Conservation (phyloP, 2,329 filamentous ascomycete species). For the Drechslerella dactyloides region DNA sequence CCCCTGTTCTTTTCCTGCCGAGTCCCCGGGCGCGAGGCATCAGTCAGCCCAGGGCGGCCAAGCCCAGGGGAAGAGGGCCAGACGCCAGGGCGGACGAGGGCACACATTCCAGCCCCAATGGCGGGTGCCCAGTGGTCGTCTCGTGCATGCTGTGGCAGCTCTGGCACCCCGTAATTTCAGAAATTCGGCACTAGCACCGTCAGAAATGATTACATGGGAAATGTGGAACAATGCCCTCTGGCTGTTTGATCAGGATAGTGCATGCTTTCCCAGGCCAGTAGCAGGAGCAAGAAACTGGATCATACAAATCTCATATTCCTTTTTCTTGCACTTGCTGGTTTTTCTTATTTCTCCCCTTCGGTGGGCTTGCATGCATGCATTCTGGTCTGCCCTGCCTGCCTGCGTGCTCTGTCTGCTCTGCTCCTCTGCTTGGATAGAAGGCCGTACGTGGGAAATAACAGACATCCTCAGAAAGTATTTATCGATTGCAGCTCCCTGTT, state of each 20-base stretch:
- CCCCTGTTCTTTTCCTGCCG: slow-evolving; percentile 16
- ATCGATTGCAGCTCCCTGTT: slow-evolving; percentile 50
- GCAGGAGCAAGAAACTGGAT: slow-evolving; percentile 49
- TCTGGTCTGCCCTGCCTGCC: slow-evolving; percentile 14
- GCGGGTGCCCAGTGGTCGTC: slow-evolving; percentile 34
- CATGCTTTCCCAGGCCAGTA: slow-evolving; percentile 50
- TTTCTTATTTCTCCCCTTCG: slow-evolving; percentile 18
- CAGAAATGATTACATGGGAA: slow-evolving; percentile 50
- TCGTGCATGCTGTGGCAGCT: slow-evolving; percentile 50
- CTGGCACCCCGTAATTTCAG: slow-evolving; percentile 50
- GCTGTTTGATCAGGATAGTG: slow-evolving; percentile 46
- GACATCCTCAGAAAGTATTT: slow-evolving; percentile 50
- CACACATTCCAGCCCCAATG: slow-evolving; percentile 48
- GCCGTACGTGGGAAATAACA: slow-evolving; percentile 29
- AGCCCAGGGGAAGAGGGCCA: neutral
- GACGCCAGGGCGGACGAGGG: neutral
- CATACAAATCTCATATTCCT: slow-evolving; percentile 47
- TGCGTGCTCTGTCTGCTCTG: neutral
- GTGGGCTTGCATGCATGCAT: too few species aligned
- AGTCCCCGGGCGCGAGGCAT: slow-evolving; percentile 31
- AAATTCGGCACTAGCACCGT: slow-evolving; percentile 49
- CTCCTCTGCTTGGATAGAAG: slow-evolving; percentile 19
- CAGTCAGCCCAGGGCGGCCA: too few species aligned
- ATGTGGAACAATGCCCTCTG: slow-evolving; percentile 49
- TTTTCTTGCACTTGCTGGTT: slow-evolving; percentile 17